phyloP scores from a whole-genome alignment of 176 grass and related monocot genomes.

The Aegilops sharonensis region DNA sequence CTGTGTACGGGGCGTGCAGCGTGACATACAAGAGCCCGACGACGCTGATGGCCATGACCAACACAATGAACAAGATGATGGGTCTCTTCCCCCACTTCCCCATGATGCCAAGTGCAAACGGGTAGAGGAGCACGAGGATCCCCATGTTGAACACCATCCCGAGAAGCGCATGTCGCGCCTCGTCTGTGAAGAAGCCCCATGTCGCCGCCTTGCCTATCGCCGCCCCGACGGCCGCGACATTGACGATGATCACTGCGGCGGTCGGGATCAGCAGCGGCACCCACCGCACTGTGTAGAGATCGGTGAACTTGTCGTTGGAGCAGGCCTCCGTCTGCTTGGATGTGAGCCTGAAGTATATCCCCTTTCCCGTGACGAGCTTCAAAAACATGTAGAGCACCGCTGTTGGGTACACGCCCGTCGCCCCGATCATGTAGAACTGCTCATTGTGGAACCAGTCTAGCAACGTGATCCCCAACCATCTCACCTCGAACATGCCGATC shows the following conservation, averaged over 20 bases:
- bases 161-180: background rate
- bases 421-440: conserved; percentile 45
- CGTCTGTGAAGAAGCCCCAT: background rate
- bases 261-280: conserved; percentile 32
- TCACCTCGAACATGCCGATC: conserved; percentile 40
- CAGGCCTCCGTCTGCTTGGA: conserved; percentile 34
- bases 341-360: conserved; percentile 32
- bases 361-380: conserved; percentile 30
- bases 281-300: conserved; percentile 36
- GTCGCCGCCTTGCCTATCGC: conserved; percentile 25
- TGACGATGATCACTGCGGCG: background rate
- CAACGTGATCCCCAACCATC: conserved; percentile 30
- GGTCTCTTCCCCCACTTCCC: conserved; percentile 37
- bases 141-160: conserved; percentile 43
- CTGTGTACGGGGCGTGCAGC: too few species aligned
- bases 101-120: conserved; percentile 44
- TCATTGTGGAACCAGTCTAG: conserved; percentile 48
- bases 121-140: conserved; percentile 45
- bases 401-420: conserved; percentile 38
- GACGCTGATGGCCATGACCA: too few species aligned
- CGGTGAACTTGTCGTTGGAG: conserved; percentile 32
- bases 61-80: background rate
- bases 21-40: too few species aligned
- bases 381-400: conserved; percentile 32
- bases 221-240: conserved; percentile 16